phyloP scores from a whole-genome alignment of 2,329 filamentous ascomycete species.

The Aspergillus pseudonomiae region DNA sequence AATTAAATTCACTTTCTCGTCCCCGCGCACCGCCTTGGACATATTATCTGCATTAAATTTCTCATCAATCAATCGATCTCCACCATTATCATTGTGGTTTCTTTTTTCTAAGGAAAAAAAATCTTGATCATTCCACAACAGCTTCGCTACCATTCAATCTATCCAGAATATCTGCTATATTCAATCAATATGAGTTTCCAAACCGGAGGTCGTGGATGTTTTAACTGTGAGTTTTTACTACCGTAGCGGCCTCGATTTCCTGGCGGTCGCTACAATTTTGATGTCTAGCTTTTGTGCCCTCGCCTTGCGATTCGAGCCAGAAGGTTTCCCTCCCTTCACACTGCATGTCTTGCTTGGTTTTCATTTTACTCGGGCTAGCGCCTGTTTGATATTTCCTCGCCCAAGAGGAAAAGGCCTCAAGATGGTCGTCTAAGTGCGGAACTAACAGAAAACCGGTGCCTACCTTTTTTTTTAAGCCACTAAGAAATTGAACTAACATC shows the following conservation, averaged over 20 bases:
- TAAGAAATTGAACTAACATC: constrained; percentile 4
- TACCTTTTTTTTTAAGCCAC: not conserved
- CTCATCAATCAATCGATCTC: constrained; percentile 15
- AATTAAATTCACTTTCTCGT: constrained; percentile 1
- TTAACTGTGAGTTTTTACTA: constrained; percentile 56
- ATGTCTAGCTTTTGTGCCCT: constrained; percentile 5
- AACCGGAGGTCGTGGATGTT: constrained; percentile 57
- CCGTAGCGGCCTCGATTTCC: constrained; percentile 1
- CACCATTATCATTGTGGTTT: constrained; percentile 9
- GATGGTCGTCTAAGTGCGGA: not conserved
- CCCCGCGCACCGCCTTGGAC: constrained; percentile 23
- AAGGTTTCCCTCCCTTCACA: not conserved
- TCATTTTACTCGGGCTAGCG: not conserved
- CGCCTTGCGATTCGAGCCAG: not conserved
- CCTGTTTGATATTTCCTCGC: not conserved
- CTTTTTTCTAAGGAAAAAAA: not conserved
- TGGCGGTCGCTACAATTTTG: constrained; percentile 7
- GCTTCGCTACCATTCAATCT: not conserved
- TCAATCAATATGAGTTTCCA: constrained; percentile 53
- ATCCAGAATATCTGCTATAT: constrained; percentile 9
- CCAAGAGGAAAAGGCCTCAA: not conserved
- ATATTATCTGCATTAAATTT: constrained; percentile 23
- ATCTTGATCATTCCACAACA: not conserved
- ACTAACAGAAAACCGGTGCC: not conserved
- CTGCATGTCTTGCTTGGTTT: not conserved